These are phyloP conservation scores for Fusarium devonianum DNA, from an alignment of 2,329 filamentous ascomycete genomes.

Conservation along the genomic window DNA sequence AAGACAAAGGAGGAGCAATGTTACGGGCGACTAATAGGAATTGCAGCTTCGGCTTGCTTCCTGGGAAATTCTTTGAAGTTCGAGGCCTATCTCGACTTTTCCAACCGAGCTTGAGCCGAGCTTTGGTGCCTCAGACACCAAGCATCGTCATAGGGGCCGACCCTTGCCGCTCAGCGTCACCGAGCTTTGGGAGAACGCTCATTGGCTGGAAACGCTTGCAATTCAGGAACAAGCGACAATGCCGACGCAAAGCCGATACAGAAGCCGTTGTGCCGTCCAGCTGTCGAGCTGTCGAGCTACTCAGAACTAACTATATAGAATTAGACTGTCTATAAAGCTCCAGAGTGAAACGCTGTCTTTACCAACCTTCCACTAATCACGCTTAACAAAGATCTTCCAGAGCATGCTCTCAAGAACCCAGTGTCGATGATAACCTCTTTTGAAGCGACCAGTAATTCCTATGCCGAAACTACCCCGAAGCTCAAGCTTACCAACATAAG, in stretches of 20 bases:
- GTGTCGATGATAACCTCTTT: slow-evolving; percentile 1
- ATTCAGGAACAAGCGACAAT: slow-evolving; percentile 17
- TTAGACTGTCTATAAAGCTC: too few species aligned
- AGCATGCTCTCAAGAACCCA: too few species aligned
- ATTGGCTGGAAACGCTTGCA: slow-evolving; percentile 24
- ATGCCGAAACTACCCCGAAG: slow-evolving; percentile 41
- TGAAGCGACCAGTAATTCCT: slow-evolving; percentile 4
- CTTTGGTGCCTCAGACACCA: slow-evolving; percentile 41
- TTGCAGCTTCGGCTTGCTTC: slow-evolving; percentile 26
- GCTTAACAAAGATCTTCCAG: too few species aligned
- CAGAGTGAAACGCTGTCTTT: too few species aligned
- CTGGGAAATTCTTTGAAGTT: slow-evolving; percentile 38
- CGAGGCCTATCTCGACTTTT: slow-evolving; percentile 43
- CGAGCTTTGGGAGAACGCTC: slow-evolving; percentile 11
- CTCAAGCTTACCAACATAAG: slow-evolving; percentile 13
- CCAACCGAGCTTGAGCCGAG: slow-evolving; percentile 42
- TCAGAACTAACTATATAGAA: too few species aligned
- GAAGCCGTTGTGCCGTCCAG: too few species aligned
- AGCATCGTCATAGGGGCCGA: slow-evolving; percentile 43
- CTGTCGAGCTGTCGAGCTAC: too few species aligned
- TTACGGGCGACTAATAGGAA: slow-evolving; percentile 18
- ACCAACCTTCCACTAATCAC: too few species aligned
- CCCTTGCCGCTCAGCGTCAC: slow-evolving; percentile 20
- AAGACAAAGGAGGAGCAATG: slow-evolving; percentile 21
- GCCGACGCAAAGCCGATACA: slow-evolving; percentile 25